Percentiles rank a stretch among this genome's conserved stretches.
Evolutionary conservation across 345 rosid genomes (phyloP).

Genomic region (Sisymbrium irio): DNA sequence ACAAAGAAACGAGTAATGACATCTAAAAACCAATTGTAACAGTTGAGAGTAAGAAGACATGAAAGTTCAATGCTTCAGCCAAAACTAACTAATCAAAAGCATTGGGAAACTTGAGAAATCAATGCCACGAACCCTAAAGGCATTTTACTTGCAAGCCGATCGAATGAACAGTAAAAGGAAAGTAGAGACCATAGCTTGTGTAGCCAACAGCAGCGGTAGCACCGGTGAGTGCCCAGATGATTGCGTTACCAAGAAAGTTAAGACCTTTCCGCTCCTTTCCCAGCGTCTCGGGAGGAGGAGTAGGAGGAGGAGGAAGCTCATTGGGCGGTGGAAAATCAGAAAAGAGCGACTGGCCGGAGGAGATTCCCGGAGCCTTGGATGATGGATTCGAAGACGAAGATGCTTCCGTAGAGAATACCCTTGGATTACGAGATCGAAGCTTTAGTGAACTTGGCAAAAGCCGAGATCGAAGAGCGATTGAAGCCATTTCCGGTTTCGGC

Average conservation of each 20-base stretch:
- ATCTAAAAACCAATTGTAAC: background rate
- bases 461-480: constrained; percentile 53
- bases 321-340: constrained; percentile 42
- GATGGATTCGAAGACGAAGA: constrained; percentile 40
- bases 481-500: constrained; percentile 47
- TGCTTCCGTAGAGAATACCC: constrained; percentile 40
- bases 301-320: constrained; percentile 34
- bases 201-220: constrained; percentile 55
- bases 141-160: background rate
- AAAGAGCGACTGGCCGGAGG: constrained; percentile 48
- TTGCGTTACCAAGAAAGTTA: constrained; percentile 56
- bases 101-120: background rate
- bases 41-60: background rate
- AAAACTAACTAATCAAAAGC: background rate
- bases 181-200: constrained; percentile 58
- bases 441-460: constrained; percentile 25
- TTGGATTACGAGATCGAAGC: constrained; percentile 26
- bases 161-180: background rate
- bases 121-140: background rate
- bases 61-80: background rate
- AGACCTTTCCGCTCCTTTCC: constrained; percentile 42
- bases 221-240: constrained; percentile 56
- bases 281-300: constrained; percentile 14
- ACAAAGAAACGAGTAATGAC: constrained; percentile 7
- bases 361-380: constrained; percentile 37